A percentile compares a stretch with the other conserved stretches of the same genome.
phyloP scores from a whole-genome alignment of 2,329 filamentous ascomycete genomes.

The Fusarium proliferatum region DNA sequence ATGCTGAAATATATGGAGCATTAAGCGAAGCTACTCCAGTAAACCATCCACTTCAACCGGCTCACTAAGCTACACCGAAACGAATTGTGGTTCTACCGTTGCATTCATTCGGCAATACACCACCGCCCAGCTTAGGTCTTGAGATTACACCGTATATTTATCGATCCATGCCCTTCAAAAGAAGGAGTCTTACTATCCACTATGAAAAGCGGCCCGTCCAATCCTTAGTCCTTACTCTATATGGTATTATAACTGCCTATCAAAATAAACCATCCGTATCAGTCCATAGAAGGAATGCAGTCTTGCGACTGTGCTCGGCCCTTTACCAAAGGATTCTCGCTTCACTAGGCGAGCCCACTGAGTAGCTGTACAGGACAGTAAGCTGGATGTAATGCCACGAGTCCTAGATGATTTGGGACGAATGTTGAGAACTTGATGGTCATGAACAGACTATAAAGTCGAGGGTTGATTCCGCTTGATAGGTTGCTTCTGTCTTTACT shows the following conservation, averaged over 20 bases:
- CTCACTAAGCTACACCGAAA: not conserved
- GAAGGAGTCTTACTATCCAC: not conserved
- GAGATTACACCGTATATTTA: not conserved
- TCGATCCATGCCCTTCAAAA: not conserved
- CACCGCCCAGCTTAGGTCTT: not conserved
- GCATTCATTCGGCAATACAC: not conserved
- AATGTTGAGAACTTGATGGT: not conserved
- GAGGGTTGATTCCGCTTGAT: rapidly evolving
- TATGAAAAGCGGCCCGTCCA: not conserved
- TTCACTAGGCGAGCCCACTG: not conserved
- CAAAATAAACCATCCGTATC: not conserved
- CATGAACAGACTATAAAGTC: not conserved
- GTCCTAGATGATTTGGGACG: not conserved
- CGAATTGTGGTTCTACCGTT: not conserved
- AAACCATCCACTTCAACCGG: not conserved
- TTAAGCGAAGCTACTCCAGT: not conserved
- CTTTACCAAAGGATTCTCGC: not conserved
- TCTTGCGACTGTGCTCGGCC: not conserved
- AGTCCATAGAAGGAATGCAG: not conserved
- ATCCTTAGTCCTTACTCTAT: not conserved
- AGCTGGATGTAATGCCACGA: not conserved
- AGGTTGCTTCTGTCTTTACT: not conserved
- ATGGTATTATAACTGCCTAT: not conserved
- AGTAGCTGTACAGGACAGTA: not conserved
- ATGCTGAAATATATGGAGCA: not conserved